Evolutionary conservation across 2,329 filamentous ascomycete genomes (phyloP), one percentile per base, ranked within the genome.

Genomic region (Aspergillus sp.): DNA sequence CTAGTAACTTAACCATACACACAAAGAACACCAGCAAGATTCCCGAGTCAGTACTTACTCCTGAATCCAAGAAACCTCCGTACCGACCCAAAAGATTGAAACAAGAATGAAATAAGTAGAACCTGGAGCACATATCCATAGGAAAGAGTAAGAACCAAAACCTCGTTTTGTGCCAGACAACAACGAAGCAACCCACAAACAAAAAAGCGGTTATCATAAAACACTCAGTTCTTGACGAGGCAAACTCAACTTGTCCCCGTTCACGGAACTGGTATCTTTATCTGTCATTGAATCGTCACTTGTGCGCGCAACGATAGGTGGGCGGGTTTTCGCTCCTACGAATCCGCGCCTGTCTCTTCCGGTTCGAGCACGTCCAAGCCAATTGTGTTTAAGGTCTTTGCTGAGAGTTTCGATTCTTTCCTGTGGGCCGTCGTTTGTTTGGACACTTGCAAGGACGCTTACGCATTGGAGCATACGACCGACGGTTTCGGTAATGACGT

Each of bases 381-480:
- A 99, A 74, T 99, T 99, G 68, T 97, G 86, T 77, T 98, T 99
- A 60, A 99, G 79, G 66, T 95, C 87, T 70, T 91, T 89, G 57
- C 89, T 91, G 61, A 99, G 79, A 68, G 93, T 85, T 61, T 93
- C 89, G 68, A 98, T 89, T 75, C 89, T 91, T 56, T 83, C 83
- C 70, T 93, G 90, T 1, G 85, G 83, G 39, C 89, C 86, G 62
- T 96, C 91, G 9, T 84, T 84, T 1, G 82, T 86, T 68, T 86
- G 88, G 12, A 96, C 84, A 61, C 87, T 88, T 3, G 91, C 90
- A 20, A 99, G 80, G 7, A 99, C 92, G 71, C 89, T 93, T 75
- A 98, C 89, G 74, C 95, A 99, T 78, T 99, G 95, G 62, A 99
- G 80, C 91, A 99, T 96, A 51, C 93, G 83, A 0, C 92, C 95